These are phyloP conservation scores for Rubroboletus pulcherrimus DNA, from an alignment of 768 basidiomycete genomes.

Conservation along the genomic window DNA sequence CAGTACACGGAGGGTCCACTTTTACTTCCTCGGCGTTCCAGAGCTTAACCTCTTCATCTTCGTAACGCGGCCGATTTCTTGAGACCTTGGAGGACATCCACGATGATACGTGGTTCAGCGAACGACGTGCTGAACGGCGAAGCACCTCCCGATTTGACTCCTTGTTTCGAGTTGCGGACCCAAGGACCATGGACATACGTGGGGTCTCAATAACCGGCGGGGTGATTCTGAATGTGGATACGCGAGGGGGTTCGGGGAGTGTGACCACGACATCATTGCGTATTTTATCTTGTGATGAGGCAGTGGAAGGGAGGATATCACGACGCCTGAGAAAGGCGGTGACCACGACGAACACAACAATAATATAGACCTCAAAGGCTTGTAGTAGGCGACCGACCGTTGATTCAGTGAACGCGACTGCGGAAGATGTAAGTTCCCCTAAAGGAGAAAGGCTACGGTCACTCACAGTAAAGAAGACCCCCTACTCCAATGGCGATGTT, in stretches of 20 bases:
- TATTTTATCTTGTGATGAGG: neutral
- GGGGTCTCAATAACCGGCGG: slow-evolving; percentile 25
- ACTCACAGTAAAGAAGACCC: slow-evolving; percentile 56
- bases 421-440: slow-evolving; percentile 7
- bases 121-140: slow-evolving; percentile 16
- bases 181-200: slow-evolving; percentile 21
- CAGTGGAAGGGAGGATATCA: neutral
- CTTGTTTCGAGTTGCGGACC: slow-evolving; percentile 1
- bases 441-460: neutral
- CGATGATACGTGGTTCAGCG: slow-evolving; percentile 33
- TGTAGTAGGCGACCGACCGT: slow-evolving; percentile 64
- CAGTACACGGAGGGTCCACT: slow-evolving; percentile 7
- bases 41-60: slow-evolving; percentile 29
- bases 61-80: slow-evolving; percentile 19
- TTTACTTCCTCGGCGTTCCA: slow-evolving; percentile 34
- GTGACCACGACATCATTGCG: slow-evolving; percentile 1
- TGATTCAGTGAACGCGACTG: slow-evolving; percentile 69
- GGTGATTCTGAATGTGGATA: slow-evolving; percentile 24
- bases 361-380: slow-evolving; percentile 58
- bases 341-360: slow-evolving; percentile 57
- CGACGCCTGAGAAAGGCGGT: slow-evolving; percentile 34
- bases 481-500: slow-evolving; percentile 53
- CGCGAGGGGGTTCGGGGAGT: slow-evolving; percentile 26
- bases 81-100: slow-evolving; percentile 36
- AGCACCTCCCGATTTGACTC: slow-evolving; percentile 10